Evolutionary conservation across 139 green algal species (phyloP), one percentile per base, ranked within the genome.

Genomic region (Mychonastes homosphaera): DNA sequence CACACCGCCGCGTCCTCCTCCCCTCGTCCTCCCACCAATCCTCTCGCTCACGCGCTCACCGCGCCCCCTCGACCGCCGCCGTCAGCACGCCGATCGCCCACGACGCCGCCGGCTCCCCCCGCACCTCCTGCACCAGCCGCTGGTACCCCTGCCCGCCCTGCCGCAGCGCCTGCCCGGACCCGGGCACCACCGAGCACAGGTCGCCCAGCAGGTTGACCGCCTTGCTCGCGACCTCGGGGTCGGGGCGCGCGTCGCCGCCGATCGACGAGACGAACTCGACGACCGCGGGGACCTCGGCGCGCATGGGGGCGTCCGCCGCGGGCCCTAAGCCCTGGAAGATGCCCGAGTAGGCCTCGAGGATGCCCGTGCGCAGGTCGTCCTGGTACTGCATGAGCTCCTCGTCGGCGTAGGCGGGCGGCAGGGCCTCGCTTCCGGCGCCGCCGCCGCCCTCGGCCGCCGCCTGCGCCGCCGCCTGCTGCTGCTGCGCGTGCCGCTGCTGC

Each of bases 281-380:
- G 23, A 83, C 53, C 27, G 49, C 40, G 2, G 67, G 40, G 18
- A 79, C 45, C 54, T 75, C 63, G n/a, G 29, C 34, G 21, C 40
- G 55, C 38, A 79, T 46, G 13, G 38, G 58, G 50, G 48, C 29
- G 27, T 69, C 62, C 30, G 62, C 62, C 40, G 58, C 49, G 32
- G 58, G 16, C 2, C 34, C 34, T 10, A 60, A 50, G 26, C 51
- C 61, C 40, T 69, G 52, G 53, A 69, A 63, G 46, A 97, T 91
- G 55, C 91, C 89, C 12, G 75, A 74, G 81, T 94, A 96, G 4
- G 88, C 90, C 67, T 97, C 91, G 9, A 98, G 78, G 49, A 98
- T 95, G 69, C 87, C 79, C 5, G 75, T 65, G 6, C 90, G 79
- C 63, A 98, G 77, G 49, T 77, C 33, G 68, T 94, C 95, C 73